Evolutionary conservation across 805 yeast genomes (phyloP).

Genomic region (Ogataea degrootiae): DNA sequence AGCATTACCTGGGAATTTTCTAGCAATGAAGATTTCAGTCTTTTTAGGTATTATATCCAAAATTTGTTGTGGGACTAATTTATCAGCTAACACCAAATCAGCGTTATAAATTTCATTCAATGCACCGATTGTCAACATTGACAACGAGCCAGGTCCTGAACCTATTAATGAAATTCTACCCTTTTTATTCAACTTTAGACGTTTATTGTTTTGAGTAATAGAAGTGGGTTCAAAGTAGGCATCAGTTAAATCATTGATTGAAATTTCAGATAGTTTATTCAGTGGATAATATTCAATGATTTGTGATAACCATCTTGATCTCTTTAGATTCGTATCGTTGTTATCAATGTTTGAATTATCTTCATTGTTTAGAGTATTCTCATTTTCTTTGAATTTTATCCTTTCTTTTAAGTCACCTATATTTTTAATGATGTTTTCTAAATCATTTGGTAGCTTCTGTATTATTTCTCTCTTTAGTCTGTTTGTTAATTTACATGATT

Average conservation of each 20-base stretch:
- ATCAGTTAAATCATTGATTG: conserved; percentile 51
- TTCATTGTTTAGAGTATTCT: conserved; percentile 29
- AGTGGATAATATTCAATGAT: conserved; percentile 89
- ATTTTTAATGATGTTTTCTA: conserved; percentile 62
- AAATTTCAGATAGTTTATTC: conserved; percentile 51
- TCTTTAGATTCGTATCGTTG: conserved; percentile 47
- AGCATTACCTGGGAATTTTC: conserved; percentile 96
- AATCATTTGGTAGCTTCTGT: conserved; percentile 58
- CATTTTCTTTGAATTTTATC: conserved; percentile 50
- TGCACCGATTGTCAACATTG: conserved; percentile 82
- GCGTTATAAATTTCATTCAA: conserved; percentile 74
- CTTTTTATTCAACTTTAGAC: conserved; percentile 6
- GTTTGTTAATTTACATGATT: conserved; percentile 83
- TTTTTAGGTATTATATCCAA: conserved; percentile 72
- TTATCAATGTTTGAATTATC: conserved; percentile 36
- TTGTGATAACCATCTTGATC: conserved; percentile 83
- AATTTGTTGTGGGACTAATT: conserved; percentile 85
- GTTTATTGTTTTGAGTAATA: neutral
- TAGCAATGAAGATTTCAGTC: conserved; percentile 78
- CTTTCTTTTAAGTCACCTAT: conserved; percentile 61
- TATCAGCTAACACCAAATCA: conserved; percentile 83
- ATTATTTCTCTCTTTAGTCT: conserved; percentile 73
- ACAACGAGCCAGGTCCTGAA: conserved; percentile 87
- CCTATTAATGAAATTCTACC: conserved; percentile 84
- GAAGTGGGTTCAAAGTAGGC: conserved; percentile 7